A percentile compares a stretch with the other conserved stretches of the same genome.
Evolutionary conservation across 2,329 filamentous ascomycete species (phyloP).

Genomic region (Bimuria novae-zelandiae): DNA sequence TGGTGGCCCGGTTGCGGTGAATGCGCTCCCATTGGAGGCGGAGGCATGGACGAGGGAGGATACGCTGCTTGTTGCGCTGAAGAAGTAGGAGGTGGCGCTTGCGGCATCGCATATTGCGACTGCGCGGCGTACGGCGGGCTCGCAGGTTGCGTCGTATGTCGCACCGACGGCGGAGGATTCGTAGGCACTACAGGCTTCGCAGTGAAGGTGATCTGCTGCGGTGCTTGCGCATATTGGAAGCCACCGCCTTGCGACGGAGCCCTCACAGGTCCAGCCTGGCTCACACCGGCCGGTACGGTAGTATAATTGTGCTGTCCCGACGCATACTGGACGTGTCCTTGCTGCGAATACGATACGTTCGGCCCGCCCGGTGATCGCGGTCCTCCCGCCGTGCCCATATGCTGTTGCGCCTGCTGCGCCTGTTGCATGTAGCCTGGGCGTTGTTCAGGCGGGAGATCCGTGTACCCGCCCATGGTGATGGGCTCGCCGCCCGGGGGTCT

Average conservation of each 20-base stretch:
- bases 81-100: slow-evolving; percentile 17
- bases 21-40: slow-evolving; percentile 39
- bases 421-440: slow-evolving; percentile 46
- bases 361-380: slow-evolving; percentile 18
- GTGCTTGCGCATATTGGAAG: slow-evolving; percentile 49
- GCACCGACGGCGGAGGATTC: slow-evolving; percentile 28
- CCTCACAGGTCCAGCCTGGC: slow-evolving; percentile 26
- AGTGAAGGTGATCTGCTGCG: slow-evolving; percentile 51
- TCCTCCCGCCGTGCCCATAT: slow-evolving; percentile 12
- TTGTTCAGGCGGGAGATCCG: slow-evolving; percentile 51
- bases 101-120: slow-evolving; percentile 33
- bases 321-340: slow-evolving; percentile 39
- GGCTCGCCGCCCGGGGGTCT: slow-evolving; percentile 34
- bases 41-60: slow-evolving; percentile 37
- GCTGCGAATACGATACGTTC: slow-evolving; percentile 27
- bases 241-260: slow-evolving; percentile 22
- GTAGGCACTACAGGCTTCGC: slow-evolving; percentile 41
- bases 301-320: slow-evolving; percentile 36
- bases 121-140: slow-evolving; percentile 26
- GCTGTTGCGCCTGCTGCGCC: slow-evolving; percentile 22
- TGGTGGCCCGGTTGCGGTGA: slow-evolving; percentile 33
- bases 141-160: slow-evolving; percentile 32
- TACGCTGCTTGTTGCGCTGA: slow-evolving; percentile 25
- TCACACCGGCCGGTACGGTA: slow-evolving; percentile 27
- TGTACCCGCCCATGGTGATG: slow-evolving; percentile 52